Percentiles rank a stretch among this genome's conserved stretches.
phyloP scores from a whole-genome alignment of 148 eudicot genomes.

The Vaccinium macrocarpon region DNA sequence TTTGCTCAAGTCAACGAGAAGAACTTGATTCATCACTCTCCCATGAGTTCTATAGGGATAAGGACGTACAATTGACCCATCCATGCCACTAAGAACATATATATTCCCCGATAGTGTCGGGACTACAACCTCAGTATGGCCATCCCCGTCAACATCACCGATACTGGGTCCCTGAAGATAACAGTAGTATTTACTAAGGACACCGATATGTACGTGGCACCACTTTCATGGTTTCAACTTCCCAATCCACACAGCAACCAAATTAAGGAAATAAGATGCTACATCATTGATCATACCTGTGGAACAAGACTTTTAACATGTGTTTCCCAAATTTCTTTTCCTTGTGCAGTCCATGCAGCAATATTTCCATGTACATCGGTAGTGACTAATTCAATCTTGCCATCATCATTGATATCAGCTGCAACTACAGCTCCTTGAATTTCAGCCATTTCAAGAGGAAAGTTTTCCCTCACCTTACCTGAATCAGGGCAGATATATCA shows the following conservation, averaged over 20 bases:
- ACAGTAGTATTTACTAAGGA: background rate
- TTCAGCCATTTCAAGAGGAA: conserved; percentile 99
- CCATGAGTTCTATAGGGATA: conserved; percentile 98
- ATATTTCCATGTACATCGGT: conserved; percentile 94
- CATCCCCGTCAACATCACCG: conserved; percentile 99
- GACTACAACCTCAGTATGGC: conserved; percentile 88
- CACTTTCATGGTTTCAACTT: background rate
- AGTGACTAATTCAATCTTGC: conserved; percentile 89
- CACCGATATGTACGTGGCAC: background rate
- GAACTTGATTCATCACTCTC: conserved; percentile 92
- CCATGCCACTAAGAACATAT: conserved; percentile 88
- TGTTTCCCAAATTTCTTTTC: conserved; percentile 89
- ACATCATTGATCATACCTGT: conserved; percentile 44
- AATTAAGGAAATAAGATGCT: conserved; percentile 14
- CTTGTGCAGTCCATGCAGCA: conserved; percentile 98
- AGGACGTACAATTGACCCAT: conserved; percentile 80
- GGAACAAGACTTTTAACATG: conserved; percentile 93
- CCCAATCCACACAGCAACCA: background rate
- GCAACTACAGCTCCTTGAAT: conserved; percentile 93
- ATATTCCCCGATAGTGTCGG: conserved; percentile 90
- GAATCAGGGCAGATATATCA: conserved; percentile 23
- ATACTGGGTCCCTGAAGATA: conserved; percentile 65
- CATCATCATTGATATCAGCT: conserved; percentile 97
- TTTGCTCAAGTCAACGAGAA: conserved; percentile 87
- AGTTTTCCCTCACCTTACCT: conserved; percentile 87